Conservation (phyloP, 345 rosid species). For the Eutrema japonicum region DNA sequence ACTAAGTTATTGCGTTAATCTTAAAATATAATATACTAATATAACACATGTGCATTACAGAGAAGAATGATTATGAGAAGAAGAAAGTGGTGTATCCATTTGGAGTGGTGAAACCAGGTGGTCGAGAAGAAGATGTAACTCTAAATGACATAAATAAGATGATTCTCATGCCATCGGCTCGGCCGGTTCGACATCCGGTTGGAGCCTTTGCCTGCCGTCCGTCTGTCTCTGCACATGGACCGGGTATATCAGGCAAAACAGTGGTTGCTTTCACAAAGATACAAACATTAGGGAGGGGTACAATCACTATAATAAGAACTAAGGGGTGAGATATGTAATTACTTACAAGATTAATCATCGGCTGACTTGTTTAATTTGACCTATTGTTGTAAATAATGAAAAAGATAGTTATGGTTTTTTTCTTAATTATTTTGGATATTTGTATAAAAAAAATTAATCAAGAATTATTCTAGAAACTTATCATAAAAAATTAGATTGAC, state of each 20-base stretch:
- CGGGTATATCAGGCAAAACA: constrained; percentile 89
- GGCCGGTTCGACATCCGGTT: constrained; percentile 93
- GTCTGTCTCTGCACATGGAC: constrained; percentile 65
- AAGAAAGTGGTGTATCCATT: constrained; percentile 87
- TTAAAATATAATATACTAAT: background rate
- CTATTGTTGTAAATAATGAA: constrained; percentile 31
- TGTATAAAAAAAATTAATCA: background rate
- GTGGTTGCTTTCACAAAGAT: constrained; percentile 91
- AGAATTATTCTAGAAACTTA: background rate
- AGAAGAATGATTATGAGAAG: constrained; percentile 31
- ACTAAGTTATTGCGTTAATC: background rate
- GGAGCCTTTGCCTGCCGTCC: constrained; percentile 94
- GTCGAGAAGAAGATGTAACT: constrained; percentile 81
- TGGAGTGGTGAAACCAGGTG: constrained; percentile 96
- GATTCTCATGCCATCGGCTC: constrained; percentile 78
- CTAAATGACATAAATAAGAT: constrained; percentile 84
- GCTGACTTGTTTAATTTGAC: constrained; percentile 16
- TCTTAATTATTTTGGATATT: background rate
- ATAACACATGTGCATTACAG: constrained; percentile 11
- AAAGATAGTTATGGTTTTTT: background rate
- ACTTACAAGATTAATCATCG: constrained; percentile 11
- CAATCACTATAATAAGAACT: constrained; percentile 93
- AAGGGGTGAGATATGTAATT: constrained; percentile 56
- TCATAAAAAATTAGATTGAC: background rate
- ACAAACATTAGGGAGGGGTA: constrained; percentile 91